Evolutionary conservation across 1,284 basidiomycete species (phyloP).

Genomic region (Anthracocystis panici-leucophaei): DNA sequence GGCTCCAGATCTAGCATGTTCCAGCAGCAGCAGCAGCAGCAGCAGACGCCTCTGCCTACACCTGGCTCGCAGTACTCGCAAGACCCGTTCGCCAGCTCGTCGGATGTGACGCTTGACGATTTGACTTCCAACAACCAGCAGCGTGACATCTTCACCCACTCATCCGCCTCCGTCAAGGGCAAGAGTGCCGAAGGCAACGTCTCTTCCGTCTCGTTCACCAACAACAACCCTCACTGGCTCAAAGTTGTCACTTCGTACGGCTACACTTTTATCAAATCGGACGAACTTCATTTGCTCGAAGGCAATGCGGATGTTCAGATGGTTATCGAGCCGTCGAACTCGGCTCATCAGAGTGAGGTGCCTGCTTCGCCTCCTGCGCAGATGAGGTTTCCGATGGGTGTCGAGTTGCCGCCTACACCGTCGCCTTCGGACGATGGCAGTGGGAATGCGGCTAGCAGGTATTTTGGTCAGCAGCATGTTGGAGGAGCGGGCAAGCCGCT

Average conservation of each 20-base stretch:
- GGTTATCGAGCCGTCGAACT: conserved; percentile 37
- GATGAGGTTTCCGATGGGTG: conserved; percentile 39
- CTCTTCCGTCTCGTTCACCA: conserved; percentile 9
- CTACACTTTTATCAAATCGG: conserved; percentile 50
- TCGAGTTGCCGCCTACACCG: conserved; percentile 50
- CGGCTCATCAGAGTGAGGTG: conserved; percentile 33
- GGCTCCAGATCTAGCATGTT: conserved; percentile 33
- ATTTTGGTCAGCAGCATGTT: conserved; percentile 31
- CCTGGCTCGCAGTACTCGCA: conserved; percentile 15
- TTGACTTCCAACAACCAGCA: conserved; percentile 25
- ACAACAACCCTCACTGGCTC: conserved; percentile 46
- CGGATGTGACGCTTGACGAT: conserved; percentile 46
- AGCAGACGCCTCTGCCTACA: conserved; percentile 12
- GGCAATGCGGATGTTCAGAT: conserved; percentile 51
- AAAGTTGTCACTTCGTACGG: conserved; percentile 53
- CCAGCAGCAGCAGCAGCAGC: conserved; percentile 6
- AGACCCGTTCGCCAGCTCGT: conserved; percentile 38
- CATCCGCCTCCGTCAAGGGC: conserved; percentile 30
- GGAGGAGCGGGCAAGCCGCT: conserved; percentile 18
- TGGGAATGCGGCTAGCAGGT: conserved; percentile 15
- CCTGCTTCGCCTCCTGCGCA: conserved; percentile 38
- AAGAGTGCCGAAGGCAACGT: conserved; percentile 13
- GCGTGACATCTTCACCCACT: conserved; percentile 45
- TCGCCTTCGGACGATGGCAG: conserved; percentile 47
- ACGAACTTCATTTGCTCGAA: conserved; percentile 43